Base-by-base conservation (phyloP, 2,329 filamentous ascomycete species). In the Fusarium mangiferae region DNA sequence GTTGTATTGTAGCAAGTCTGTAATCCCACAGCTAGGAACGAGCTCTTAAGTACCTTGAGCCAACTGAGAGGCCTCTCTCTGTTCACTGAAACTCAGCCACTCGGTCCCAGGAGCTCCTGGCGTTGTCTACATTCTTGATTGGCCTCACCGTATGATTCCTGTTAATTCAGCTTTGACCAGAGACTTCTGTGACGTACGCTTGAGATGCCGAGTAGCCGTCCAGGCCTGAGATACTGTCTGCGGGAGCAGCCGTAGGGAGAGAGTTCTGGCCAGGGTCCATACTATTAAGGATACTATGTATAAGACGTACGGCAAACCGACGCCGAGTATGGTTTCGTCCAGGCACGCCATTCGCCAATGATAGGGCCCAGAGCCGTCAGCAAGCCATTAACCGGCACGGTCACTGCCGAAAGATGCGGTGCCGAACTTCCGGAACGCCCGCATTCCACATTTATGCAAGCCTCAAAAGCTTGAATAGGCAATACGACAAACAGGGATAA, bases 361-460 rank as follows among this genome's bases (percentile, higher is more conserved):
- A 24, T 26, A 13, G 46, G 33, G 41, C 33, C 42, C 33, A 48
- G 48, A 26, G 44, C 60, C 45, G 36, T 42, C 38, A 57, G 72
- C 72, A 66, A 75, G 76, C 74, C 72, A 71, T 68, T 38, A 26
- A 62, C 76, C 76, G 75, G 76, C 76, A 78, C 68, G 46, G 48
- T 60, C 46, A 60, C 63, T 70, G 71, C 69, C 70, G 74, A 75
- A 60, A 52, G 42, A 65, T 62, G 66, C 66, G 62, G 74, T 78
- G 77, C 77, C 77, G 77, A 78, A 78, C 75, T 71, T 77, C 77
- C 77, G 77, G 67, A 60, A 54, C 64, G 67, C 66, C 77, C 73
- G 66, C 67, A 62, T 54, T 44, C 42, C 28, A 54, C 28, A 42
- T 58, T 73, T 57, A 72, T 62, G 56, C 60, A 61, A 73, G 70